Conservation (phyloP, 306 rosid species). For the Fragaria iinumae region DNA sequence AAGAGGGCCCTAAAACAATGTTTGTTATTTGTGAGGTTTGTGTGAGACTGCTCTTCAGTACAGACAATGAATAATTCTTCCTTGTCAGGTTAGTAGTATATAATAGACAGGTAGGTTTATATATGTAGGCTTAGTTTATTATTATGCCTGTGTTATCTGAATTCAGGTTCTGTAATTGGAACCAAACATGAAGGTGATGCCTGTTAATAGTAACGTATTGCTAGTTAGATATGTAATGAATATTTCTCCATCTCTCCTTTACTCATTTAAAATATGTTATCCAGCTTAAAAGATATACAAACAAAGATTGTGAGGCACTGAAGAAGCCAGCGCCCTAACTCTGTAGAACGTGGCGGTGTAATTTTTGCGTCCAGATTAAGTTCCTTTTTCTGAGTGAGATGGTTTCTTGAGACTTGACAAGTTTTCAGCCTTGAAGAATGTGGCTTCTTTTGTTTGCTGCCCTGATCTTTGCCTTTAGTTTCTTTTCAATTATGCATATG, state of each 20-base stretch:
- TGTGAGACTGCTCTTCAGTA: slow-evolving; percentile 62
- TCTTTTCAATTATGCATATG: background rate
- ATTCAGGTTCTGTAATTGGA: slow-evolving; percentile 59
- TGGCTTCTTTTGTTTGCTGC: slow-evolving; percentile 22
- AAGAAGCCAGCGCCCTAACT: slow-evolving; percentile 19
- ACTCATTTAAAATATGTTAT: slow-evolving; percentile 21
- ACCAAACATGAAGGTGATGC: slow-evolving; percentile 30
- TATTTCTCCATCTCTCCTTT: slow-evolving; percentile 29
- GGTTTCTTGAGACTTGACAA: background rate
- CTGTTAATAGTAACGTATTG: slow-evolving; percentile 57
- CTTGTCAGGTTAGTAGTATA: slow-evolving; percentile 59
- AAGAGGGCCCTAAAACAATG: slow-evolving; percentile 50
- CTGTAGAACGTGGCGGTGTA: slow-evolving; percentile 11
- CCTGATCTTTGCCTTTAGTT: slow-evolving; percentile 23
- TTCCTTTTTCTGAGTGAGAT: background rate
- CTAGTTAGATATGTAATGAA: slow-evolving; percentile 39
- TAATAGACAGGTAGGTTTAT: slow-evolving; percentile 57
- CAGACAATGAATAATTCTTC: slow-evolving; percentile 64
- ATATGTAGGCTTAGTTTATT: slow-evolving; percentile 55
- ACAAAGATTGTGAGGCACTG: slow-evolving; percentile 25
- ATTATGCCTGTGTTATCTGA: slow-evolving; percentile 45
- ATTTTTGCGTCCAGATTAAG: slow-evolving; percentile 10
- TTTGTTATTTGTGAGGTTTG: slow-evolving; percentile 64
- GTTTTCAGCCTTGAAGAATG: slow-evolving; percentile 6
- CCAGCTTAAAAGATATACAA: slow-evolving; percentile 27